Evolutionary conservation across 495 filamentous ascomycete genomes (phyloP), one percentile per base, ranked within the genome.

Genomic region (Aspergillus nanangensis): DNA sequence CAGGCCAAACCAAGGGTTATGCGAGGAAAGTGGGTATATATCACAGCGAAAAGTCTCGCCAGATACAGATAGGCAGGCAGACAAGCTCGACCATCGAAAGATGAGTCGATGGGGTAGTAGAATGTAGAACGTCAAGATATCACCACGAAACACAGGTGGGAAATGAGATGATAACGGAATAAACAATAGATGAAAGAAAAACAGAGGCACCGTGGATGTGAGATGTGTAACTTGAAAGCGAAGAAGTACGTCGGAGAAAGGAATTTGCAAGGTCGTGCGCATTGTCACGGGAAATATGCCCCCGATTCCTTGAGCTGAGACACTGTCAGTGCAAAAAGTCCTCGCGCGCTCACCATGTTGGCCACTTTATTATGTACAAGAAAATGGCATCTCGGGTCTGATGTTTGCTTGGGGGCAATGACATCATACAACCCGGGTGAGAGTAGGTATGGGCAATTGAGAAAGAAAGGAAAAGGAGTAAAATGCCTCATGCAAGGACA

Each of bases 11-110:
- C 57, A 53, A 48, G 54, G 55, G 58, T 47, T 57, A 62, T 64
- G 53, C 60, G 53, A 57, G 53, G 52, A 57, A 62, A 67, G 24
- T 50, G 60, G 58, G 59, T 70, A 70, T 66, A 63, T 62, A 67
- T 60, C 55, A 53, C 51, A 52, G 57, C 53, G 48, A 45, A 47
- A 58, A 60, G n/a, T n/a, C 51, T 54, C 57, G 56, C 53, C 53
- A 57, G 56, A 60, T 56, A 60, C 52, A 61, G 50, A 51, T 55
- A 53, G 51, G 39, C 44, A 54, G 55, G 50, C 32, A 36, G 32
- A 14, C 29, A 49, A 39, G 22, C 36, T 35, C 31, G 49, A 40
- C 20, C 29, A 50, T 39, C 46, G 36, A 51, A 39, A 38, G 37
- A 47, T 18, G 43, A 44, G n/a, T n/a, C n/a, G n/a, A n/a, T n/a